Evolutionary conservation across 768 basidiomycete species (phyloP).

Genomic region (Suillus variegatus): DNA sequence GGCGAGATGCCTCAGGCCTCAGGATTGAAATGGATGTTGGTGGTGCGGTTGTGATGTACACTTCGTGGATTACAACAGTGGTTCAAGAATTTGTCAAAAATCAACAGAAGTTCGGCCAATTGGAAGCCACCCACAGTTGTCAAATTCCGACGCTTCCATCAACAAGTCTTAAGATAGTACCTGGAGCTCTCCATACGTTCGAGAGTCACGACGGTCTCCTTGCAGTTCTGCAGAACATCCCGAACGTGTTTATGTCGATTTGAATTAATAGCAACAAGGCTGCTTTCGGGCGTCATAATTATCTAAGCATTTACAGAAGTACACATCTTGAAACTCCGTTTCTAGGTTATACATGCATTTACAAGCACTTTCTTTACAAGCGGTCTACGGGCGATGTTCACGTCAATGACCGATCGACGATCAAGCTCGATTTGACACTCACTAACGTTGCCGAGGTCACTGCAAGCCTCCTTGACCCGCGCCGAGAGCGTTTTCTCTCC

Average conservation of each 20-base stretch:
- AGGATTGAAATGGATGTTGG: background rate
- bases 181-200: background rate
- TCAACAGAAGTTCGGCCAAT: background rate
- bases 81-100: background rate
- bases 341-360: background rate
- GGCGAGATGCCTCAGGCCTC: background rate
- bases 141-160: background rate
- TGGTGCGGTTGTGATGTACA: background rate
- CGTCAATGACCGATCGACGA: background rate
- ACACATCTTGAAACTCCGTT: background rate
- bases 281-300: background rate
- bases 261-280: conserved; percentile 1
- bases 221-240: background rate
- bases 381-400: conserved; percentile 26
- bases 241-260: background rate
- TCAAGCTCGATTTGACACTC: conserved; percentile 22
- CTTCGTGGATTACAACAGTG: background rate
- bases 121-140: conserved; percentile 1
- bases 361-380: background rate
- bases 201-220: background rate
- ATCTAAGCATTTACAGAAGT: background rate
- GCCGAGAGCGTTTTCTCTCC: conserved; percentile 89
- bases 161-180: too few species aligned
- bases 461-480: conserved; percentile 93
- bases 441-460: conserved; percentile 78